Base-by-base conservation (phyloP, 352 stramenopile genomes). In the Phytopythium litorale region DNA sequence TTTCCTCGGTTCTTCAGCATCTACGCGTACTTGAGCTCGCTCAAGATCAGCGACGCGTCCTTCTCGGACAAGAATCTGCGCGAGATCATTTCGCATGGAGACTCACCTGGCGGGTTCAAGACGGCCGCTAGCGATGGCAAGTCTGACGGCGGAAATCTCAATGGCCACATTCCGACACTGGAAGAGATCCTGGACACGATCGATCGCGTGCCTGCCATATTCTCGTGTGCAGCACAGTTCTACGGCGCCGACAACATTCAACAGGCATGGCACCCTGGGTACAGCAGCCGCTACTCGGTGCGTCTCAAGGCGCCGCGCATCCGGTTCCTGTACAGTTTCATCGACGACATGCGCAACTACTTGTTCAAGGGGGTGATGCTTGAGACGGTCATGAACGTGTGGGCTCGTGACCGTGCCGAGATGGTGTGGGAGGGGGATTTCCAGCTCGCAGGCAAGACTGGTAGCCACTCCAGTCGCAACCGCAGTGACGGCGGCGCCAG, bases 321-420 rank as follows among this genome's bases (percentile, higher is more conserved):
- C 35, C 84, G 87, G 23, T 87, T 95, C 42, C 65, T 95, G 25
- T 92, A 92, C 63, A 86, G 81, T 38, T 94, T 95, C 63, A 62
- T 95, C 21, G 75, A 90, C 52, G 87, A 95, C 38, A 75, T 95
- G 53, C 78, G 79, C 21, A 75, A 78, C 7, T 94, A 95, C 45
- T 89, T 76, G 49, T 64, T 89, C 30, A 83, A 91, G 23, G 87
- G 87, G 19, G 64, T 85, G 37, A 43, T 94, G 40, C 56, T 92
- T 28, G 58, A 81, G 58, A 94, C 85, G 13, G 59, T 91, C 13
- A 68, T 87, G 50, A 62, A 61, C 2, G 84, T 86, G 16, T 65
- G 90, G 48, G 88, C 85, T 64, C 74, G 64, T n/a, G 73, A 91
- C 46, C 79, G 78, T 51, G 68, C 72, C 7, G 76, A 90, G 18